Base-by-base conservation (phyloP, 306 rosid genomes). In the Geum urbanum region DNA sequence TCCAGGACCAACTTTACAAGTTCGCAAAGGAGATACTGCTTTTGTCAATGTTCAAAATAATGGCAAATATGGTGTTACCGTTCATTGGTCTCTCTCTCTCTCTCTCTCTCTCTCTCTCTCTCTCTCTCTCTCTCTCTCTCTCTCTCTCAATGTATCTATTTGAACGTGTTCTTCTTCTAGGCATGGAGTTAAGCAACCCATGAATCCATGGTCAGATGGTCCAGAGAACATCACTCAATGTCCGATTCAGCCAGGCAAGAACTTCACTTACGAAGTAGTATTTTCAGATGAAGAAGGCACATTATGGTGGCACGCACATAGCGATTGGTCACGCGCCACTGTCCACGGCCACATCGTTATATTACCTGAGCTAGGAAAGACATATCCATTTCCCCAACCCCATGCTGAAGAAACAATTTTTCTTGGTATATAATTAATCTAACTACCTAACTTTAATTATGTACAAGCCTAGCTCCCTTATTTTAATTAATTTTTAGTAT, bases 271-370 rank as follows among this genome's bases (percentile, higher is more conserved):
- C 5, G 71, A 80, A 18, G 71, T 80, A 5, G 72, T 72, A 3
- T 80, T 80, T 51, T 76, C 84, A 0, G 14, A n/a, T 1, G 80
- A 81, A 72, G 85, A 77, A 81, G 79, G 85, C 24, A 81, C 85
- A 8, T 14, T 81, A 1, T 81, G 85, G 85, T 81, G 85, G 85
- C 82, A 81, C 49, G 82, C 85, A 5, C 85, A 81, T n/a, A 81
- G 85, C 6, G 78, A 70, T 3, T 81, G 85, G 85, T 3, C 78
- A 7, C 78, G 85, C 0, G 79, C 81, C 68, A 77, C 85, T 3
- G 76, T 81, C 10, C 81, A 81, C 8, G 85, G 82, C 1, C 57
- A 78, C 6, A 77, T 77, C 37, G 63, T 77, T 3, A 70, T 81
- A 10, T 69, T 60, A n/a, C 84, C 84, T 0, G 5, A 49, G 1